Evolutionary conservation across 139 green algal species (phyloP), one percentile per base, ranked within the genome.

Genomic region (Deuterostichococcus epilithicus): DNA sequence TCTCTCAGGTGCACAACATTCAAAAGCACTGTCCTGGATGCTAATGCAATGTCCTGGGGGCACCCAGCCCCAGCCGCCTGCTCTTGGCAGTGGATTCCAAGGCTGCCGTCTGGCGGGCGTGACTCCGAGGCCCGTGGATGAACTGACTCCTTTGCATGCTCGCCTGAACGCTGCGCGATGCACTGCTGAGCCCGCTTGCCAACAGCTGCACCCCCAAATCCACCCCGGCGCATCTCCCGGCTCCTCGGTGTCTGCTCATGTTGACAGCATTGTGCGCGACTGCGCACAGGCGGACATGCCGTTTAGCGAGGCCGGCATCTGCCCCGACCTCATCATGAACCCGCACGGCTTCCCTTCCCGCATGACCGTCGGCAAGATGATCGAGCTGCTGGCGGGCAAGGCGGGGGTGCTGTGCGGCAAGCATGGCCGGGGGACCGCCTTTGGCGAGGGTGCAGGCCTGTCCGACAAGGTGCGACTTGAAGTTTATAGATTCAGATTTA

Each of bases 341-440:
- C 91, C 91, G 35, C 87, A 92, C 77, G 91, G 90, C 35, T 94
- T 96, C 82, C 91, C 91, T 32, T 90, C 84, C 18, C 87, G 88
- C 72, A 93, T 93, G 89, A 93, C 89, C 0, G 92, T 97, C 15
- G 88, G 92, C 58, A 98, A 99, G 86, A 97, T 98, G 91, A 94
- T 99, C 15, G 95, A 99, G 86, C 91, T 98, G 68, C 81, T 99
- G 68, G 96, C 93, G 33, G 88, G 79, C 80, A 99, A 99, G 87
- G 94, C 92, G 1, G 94, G 78, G 22, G 92, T 97, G 13, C 78
- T 82, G 28, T 13, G 13, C 3, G 38, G 30, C 34, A 18, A 25
- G n/a, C 30, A 63, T 30, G 52, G 71, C 42, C 44, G 44, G 72
- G 96, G 95, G 34, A 98, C 93, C 0, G 94, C 95, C 1, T 99